Percentiles rank a stretch among this genome's conserved stretches.
These are phyloP conservation scores for Phytophthora multivora DNA, from an alignment of 352 stramenopile species.

Conservation along the genomic window DNA sequence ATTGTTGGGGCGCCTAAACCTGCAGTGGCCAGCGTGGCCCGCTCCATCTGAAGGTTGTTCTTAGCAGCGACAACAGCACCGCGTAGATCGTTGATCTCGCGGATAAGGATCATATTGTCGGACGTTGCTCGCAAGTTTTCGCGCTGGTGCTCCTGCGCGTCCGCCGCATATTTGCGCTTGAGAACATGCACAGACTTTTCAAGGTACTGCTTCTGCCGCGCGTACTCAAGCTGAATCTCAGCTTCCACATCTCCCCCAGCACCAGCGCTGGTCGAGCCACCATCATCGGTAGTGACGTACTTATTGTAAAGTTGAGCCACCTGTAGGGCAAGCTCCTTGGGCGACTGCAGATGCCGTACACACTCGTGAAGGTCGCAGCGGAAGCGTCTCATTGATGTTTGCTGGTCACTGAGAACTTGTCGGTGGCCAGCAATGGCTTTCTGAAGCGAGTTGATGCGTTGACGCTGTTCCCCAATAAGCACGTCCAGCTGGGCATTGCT, in stretches of 20 bases:
- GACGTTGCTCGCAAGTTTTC: conserved; percentile 68
- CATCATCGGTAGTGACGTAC: conserved; percentile 57
- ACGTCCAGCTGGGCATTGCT: conserved; percentile 92
- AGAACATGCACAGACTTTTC: conserved; percentile 92
- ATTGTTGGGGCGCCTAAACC: conserved; percentile 21
- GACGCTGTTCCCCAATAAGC: conserved; percentile 92
- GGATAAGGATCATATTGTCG: conserved; percentile 92
- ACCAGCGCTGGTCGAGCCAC: conserved; percentile 12
- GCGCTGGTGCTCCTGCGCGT: conserved; percentile 65
- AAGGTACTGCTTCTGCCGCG: conserved; percentile 92
- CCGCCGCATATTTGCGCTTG: conserved; percentile 86
- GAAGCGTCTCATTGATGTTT: conserved; percentile 78
- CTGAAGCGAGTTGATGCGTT: conserved; percentile 88
- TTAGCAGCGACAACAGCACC: conserved; percentile 74
- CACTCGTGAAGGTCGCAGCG: conserved; percentile 85
- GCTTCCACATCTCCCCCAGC: conserved; percentile 58
- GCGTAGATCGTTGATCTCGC: conserved; percentile 93
- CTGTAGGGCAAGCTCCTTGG: conserved; percentile 73
- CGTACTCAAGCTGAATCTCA: conserved; percentile 88
- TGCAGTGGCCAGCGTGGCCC: conserved; percentile 43
- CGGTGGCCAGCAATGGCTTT: conserved; percentile 70
- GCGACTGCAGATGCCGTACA: conserved; percentile 78
- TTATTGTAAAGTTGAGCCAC: conserved; percentile 80
- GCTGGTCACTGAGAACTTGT: conserved; percentile 61
- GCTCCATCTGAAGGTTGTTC: conserved; percentile 80